Base-by-base conservation (phyloP, 305 asterid genomes). In the Plantago coronopus region DNA sequence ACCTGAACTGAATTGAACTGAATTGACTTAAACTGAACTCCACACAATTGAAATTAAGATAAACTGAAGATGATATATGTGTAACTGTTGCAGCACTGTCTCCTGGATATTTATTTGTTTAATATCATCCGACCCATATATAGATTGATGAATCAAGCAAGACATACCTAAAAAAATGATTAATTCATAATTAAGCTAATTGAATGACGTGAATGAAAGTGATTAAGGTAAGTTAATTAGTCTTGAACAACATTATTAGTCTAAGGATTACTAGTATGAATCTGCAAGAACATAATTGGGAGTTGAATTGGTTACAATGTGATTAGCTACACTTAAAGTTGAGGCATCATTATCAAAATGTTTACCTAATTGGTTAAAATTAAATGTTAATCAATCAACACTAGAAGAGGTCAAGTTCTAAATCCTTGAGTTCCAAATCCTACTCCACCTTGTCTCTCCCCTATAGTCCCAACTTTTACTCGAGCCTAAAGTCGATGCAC, bases 301-400 rank as follows among this genome's bases (percentile, higher is more conserved):
- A 67, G 57, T 67, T 56, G 70, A 59, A 66, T 60, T 68, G 69
- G 47, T 62, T 65, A 57, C 46, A 56, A 54, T 62, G 38, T 3
- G 38, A n/a, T n/a, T n/a, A n/a, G n/a, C n/a, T n/a, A n/a, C 7
- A 67, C 66, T 67, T 48, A 74, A 77, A n/a, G n/a, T 61, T 78
- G 67, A 56, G 69, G 77, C 78, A 77, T 79, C 80, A 57, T 75
- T 82, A 71, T 77, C 83, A 34, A 34, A 64, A 72, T 56, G 73
- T 59, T 45, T 61, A 57, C 43, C 69, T 7, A n/a, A n/a, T n/a
- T n/a, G n/a, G n/a, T n/a, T n/a, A n/a, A n/a, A n/a, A n/a, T n/a
- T n/a, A n/a, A n/a, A n/a, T 2, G 1, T 34, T 34, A 7, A 34
- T 34, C 40, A 34, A 34, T 34, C 40, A 34, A 34, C 1, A 27